Evolutionary conservation across 169 alveolate species (phyloP).

Genomic region (Eimeria sp.): DNA sequence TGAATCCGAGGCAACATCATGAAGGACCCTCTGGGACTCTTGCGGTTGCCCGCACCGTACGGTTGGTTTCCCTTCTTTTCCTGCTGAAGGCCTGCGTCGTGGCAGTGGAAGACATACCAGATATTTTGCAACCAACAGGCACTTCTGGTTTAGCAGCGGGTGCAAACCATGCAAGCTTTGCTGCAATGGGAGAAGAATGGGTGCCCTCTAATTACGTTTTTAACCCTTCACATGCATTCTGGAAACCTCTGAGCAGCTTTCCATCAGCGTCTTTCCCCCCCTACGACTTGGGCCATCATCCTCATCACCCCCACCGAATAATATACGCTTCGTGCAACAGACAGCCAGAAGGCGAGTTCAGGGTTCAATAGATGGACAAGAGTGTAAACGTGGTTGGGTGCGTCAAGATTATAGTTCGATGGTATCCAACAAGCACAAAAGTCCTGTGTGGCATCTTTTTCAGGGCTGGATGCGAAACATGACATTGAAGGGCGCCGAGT

Average conservation of each 20-base stretch:
- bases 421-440: neutral
- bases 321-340: slow-evolving; percentile 68
- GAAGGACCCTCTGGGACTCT: neutral
- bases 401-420: neutral
- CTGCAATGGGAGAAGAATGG: neutral
- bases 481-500: slow-evolving; percentile 73
- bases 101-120: neutral
- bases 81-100: neutral
- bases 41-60: neutral
- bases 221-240: slow-evolving; percentile 59
- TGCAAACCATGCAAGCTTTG: neutral
- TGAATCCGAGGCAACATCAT: neutral
- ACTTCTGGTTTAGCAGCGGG: neutral
- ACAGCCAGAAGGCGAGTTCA: slow-evolving; percentile 65
- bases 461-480: slow-evolving; percentile 63
- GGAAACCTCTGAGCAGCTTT: slow-evolving; percentile 48
- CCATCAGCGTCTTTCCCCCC: slow-evolving; percentile 54
- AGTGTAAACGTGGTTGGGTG: neutral
- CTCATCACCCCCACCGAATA: slow-evolving; percentile 27
- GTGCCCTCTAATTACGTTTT: neutral
- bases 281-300: slow-evolving; percentile 61
- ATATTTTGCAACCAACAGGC: neutral
- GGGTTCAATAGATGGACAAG: neutral
- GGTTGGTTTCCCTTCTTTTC: neutral
- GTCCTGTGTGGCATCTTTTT: neutral